Evolutionary conservation across 2,329 filamentous ascomycete genomes (phyloP).

Genomic region (Colletotrichum somersetense): DNA sequence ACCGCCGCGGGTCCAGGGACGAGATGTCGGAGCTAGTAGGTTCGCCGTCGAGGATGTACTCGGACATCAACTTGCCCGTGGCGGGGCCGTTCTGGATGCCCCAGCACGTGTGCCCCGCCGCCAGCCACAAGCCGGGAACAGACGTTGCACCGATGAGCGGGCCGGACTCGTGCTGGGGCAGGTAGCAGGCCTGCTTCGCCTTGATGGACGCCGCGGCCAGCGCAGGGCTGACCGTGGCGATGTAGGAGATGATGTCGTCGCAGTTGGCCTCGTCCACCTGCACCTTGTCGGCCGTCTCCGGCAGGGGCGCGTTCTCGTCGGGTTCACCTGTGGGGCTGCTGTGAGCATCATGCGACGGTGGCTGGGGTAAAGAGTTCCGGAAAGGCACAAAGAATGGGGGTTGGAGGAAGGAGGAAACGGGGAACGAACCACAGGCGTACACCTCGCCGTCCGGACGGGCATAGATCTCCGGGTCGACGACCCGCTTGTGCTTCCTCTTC

Average conservation of each 20-base stretch:
- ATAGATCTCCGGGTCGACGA: slow-evolving; percentile 92
- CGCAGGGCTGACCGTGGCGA: slow-evolving; percentile 73
- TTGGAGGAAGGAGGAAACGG: background rate
- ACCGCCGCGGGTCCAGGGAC: slow-evolving; percentile 75
- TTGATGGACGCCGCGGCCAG: slow-evolving; percentile 78
- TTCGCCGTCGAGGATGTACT: slow-evolving; percentile 80
- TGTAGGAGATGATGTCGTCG: slow-evolving; percentile 87
- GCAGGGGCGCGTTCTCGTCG: slow-evolving; percentile 80
- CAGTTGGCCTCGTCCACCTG: slow-evolving; percentile 81
- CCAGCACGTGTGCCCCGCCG: slow-evolving; percentile 96
- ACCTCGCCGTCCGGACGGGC: slow-evolving; percentile 89
- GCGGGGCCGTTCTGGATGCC: slow-evolving; percentile 96
- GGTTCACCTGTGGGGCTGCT: slow-evolving; percentile 71
- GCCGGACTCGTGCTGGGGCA: slow-evolving; percentile 80
- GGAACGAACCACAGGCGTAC: slow-evolving; percentile 83
- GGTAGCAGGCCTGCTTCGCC: slow-evolving; percentile 89
- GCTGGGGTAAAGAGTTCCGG: background rate
- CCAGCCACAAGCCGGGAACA: slow-evolving; percentile 81
- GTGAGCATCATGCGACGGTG: slow-evolving; percentile 1
- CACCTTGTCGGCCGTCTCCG: slow-evolving; percentile 80
- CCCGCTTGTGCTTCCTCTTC: slow-evolving; percentile 67
- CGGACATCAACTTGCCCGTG: slow-evolving; percentile 85
- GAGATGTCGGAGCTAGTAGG: slow-evolving; percentile 76
- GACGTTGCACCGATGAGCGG: slow-evolving; percentile 84
- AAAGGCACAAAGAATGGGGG: background rate